Evolutionary conservation across 179 eudicot genomes (phyloP).

Genomic region (Patellifolia procumbens): DNA sequence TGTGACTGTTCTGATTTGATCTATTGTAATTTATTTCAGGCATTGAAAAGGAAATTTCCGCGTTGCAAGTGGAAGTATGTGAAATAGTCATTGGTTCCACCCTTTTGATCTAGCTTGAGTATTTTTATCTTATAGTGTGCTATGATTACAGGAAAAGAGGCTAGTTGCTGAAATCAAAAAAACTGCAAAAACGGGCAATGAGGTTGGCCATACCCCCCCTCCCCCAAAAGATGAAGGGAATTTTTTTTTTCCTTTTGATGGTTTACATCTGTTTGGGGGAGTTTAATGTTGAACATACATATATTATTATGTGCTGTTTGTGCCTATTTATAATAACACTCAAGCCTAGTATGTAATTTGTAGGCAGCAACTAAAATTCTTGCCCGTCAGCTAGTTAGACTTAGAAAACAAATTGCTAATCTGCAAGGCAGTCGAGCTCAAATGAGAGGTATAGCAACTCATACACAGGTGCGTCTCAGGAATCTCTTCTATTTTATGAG

Average conservation of each 20-base stretch:
- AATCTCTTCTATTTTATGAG: slow-evolving; percentile 7
- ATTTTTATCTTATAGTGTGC: slow-evolving; percentile 13
- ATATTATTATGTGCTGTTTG: background rate
- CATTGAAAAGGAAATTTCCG: slow-evolving; percentile 78
- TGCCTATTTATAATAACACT: background rate
- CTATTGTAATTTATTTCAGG: slow-evolving; percentile 43
- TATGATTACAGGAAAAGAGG: slow-evolving; percentile 72
- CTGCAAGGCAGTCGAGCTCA: slow-evolving; percentile 96
- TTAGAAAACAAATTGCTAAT: slow-evolving; percentile 83
- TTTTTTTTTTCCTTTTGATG: too few relatives aligned
- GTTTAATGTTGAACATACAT: background rate
- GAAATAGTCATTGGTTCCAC: slow-evolving; percentile 1
- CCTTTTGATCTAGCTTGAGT: slow-evolving; percentile 13
- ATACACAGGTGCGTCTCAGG: slow-evolving; percentile 71
- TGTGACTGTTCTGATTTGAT: background rate
- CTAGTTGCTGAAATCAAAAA: slow-evolving; percentile 94
- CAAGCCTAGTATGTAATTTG: slow-evolving; percentile 14
- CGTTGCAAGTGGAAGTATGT: slow-evolving; percentile 81
- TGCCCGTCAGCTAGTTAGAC: slow-evolving; percentile 90
- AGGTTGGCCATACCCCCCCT: slow-evolving; percentile 43
- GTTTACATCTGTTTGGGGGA: background rate
- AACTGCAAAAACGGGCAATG: slow-evolving; percentile 97
- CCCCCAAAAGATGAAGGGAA: slow-evolving; percentile 5
- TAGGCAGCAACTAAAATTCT: slow-evolving; percentile 94
- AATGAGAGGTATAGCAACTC: slow-evolving; percentile 94